Evolutionary conservation across 768 basidiomycete species (phyloP).

Genomic region (Termitomyces sp.): DNA sequence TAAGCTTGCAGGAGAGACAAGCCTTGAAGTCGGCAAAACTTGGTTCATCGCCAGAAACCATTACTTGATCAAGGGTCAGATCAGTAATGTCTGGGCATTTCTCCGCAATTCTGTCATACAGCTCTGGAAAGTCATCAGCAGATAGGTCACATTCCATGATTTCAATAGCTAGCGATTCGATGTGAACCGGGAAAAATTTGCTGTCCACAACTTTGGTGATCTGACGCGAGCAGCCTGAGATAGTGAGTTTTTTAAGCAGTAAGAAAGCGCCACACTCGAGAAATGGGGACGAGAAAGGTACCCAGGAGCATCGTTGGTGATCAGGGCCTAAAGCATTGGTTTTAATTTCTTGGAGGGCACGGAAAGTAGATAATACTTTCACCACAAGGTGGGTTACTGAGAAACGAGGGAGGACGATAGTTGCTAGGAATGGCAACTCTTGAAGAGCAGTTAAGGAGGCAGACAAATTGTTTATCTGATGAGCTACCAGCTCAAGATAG

Average conservation of each 20-base stretch:
- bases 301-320: not conserved
- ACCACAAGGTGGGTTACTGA: not conserved
- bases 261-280: not conserved
- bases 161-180: not conserved
- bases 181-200: not conserved
- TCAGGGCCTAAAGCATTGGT: not conserved
- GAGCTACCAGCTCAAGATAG: not conserved
- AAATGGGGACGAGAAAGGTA: not conserved
- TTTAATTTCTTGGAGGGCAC: not conserved
- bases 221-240: not conserved
- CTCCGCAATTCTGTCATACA: not conserved
- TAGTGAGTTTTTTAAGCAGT: not conserved
- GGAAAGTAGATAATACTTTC: not conserved
- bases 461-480: not conserved
- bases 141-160: not conserved
- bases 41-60: not conserved
- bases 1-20: too few species aligned
- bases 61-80: not conserved
- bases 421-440: not conserved
- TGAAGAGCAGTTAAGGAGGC: not conserved
- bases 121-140: not conserved
- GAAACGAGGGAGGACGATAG: not conserved
- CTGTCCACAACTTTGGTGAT: not conserved
- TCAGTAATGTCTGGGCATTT: not conserved
- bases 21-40: not conserved